phyloP scores from a whole-genome alignment of 257 asterid genomes.

The Ehretia macrophylla region DNA sequence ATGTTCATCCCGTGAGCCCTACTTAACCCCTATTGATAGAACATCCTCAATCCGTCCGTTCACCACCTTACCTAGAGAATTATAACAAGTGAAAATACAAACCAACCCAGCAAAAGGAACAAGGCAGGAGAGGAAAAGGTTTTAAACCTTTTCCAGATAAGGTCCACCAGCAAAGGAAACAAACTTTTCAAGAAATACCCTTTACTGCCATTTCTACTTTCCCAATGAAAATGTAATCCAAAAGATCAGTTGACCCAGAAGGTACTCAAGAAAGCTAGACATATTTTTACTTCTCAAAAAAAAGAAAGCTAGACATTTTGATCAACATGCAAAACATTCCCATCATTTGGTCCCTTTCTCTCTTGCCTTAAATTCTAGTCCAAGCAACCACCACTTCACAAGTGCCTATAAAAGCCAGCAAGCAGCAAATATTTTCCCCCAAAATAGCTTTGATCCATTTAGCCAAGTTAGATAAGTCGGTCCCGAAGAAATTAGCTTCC shows the following conservation, averaged over 20 bases:
- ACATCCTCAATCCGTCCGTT: too few species aligned
- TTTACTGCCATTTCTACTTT: neutral
- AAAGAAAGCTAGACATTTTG: neutral
- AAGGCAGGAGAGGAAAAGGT: neutral
- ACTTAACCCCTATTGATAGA: too few species aligned
- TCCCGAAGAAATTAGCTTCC: too few species aligned
- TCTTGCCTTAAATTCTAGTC: slow-evolving; percentile 3
- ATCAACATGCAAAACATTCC: slow-evolving; percentile 9
- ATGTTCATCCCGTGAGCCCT: too few species aligned
- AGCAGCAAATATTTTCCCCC: neutral
- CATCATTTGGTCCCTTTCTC: slow-evolving; percentile 9
- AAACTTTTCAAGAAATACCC: neutral
- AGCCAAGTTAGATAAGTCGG: too few species aligned
- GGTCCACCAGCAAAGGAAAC: too few species aligned
- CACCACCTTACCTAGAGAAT: neutral
- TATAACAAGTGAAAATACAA: neutral
- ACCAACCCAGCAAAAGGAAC: neutral
- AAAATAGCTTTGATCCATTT: neutral
- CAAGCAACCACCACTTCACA: slow-evolving; percentile 6
- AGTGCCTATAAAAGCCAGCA: neutral
- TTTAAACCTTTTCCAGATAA: too few species aligned
- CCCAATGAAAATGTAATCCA: neutral
- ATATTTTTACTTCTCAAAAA: too few species aligned
- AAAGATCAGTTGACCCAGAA: neutral
- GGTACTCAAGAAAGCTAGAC: too few species aligned